phyloP scores from a whole-genome alignment of 2,329 filamentous ascomycete genomes.

The Talaromyces sp. region DNA sequence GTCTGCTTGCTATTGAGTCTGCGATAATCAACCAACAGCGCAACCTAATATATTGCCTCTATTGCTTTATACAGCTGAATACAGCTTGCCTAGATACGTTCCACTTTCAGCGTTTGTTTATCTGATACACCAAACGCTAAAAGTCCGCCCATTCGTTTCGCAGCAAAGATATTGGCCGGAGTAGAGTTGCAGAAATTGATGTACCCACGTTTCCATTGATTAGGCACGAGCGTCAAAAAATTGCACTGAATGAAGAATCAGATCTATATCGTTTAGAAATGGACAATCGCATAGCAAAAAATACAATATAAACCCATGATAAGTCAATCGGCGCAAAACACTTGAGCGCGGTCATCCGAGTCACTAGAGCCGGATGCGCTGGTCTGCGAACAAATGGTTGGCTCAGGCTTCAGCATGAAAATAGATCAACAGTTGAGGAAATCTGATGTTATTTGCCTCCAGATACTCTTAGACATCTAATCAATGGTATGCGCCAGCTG shows the following conservation, averaged over 20 bases:
- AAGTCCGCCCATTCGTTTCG: slow-evolving; percentile 1
- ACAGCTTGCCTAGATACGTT: not conserved
- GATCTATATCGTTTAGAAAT: not conserved
- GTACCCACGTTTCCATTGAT: not conserved
- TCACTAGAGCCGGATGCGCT: slow-evolving; percentile 13
- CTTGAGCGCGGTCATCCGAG: slow-evolving; percentile 14
- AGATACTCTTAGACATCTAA: not conserved
- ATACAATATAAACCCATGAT: not conserved
- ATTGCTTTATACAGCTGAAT: not conserved
- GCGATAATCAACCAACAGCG: not conserved
- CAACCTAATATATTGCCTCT: not conserved
- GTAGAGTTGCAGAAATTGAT: not conserved
- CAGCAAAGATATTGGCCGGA: slow-evolving; percentile 1
- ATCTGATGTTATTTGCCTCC: not conserved
- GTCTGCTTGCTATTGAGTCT: not conserved
- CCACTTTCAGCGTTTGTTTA: not conserved
- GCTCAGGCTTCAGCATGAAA: slow-evolving; percentile 7
- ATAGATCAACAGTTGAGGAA: slow-evolving; percentile 7
- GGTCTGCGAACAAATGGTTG: slow-evolving; percentile 12
- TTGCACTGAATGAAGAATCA: not conserved
- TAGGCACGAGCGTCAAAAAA: not conserved
- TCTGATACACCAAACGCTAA: not conserved
- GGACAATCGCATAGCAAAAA: not conserved
- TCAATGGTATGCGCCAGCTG: not conserved
- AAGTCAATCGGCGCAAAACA: slow-evolving; percentile 16